Evolutionary conservation across 305 asterid genomes (phyloP).

Genomic region (Andrographis paniculata): DNA sequence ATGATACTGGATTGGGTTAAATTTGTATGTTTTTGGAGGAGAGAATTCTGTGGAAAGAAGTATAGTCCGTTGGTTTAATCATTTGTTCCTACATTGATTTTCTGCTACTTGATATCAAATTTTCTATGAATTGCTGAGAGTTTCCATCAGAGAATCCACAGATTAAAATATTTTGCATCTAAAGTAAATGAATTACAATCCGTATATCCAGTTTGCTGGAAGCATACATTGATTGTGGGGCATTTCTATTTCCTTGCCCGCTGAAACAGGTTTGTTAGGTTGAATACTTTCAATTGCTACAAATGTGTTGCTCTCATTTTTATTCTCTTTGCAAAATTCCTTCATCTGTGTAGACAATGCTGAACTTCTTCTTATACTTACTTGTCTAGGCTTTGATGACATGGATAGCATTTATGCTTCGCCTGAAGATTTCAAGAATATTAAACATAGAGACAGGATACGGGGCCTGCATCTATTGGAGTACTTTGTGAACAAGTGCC

Average conservation of each 20-base stretch:
- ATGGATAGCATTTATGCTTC: constrained; percentile 51
- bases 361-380: background rate
- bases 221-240: background rate
- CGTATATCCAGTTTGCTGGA: background rate
- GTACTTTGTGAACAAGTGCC: constrained; percentile 56
- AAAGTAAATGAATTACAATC: background rate
- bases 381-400: constrained; percentile 45
- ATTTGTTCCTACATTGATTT: too few relatives aligned
- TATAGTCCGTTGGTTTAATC: background rate
- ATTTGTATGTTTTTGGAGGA: background rate
- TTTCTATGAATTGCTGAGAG: too few relatives aligned
- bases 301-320: background rate
- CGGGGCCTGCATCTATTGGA: constrained; percentile 57
- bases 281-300: background rate
- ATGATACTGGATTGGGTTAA: background rate
- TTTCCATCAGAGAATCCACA: too few relatives aligned
- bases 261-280: background rate
- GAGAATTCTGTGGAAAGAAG: background rate
- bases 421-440: constrained; percentile 39
- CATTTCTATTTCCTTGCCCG: background rate
- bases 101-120: too few relatives aligned
- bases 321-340: background rate
- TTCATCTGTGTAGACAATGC: background rate
- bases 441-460: constrained; percentile 33
- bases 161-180: too few relatives aligned